These are phyloP conservation scores for Mallotus japonicus DNA, from an alignment of 441 rosid genomes.

Conservation along the genomic window DNA sequence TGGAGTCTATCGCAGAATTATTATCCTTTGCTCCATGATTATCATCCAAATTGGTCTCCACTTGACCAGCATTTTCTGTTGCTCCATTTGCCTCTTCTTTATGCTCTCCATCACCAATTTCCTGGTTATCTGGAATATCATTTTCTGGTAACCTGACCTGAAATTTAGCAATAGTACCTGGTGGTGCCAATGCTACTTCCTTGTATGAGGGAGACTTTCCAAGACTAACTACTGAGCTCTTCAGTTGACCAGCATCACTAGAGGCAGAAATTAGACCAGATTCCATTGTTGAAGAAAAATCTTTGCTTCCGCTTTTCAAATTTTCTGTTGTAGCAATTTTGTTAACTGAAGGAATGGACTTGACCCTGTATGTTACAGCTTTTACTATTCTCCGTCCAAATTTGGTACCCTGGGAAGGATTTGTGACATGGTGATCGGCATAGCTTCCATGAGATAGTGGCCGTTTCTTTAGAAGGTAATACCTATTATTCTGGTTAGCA, in stretches of 20 bases:
- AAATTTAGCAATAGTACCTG: conserved; percentile 74
- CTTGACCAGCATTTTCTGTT: conserved; percentile 35
- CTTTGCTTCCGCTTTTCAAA: conserved; percentile 39
- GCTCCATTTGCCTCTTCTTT: conserved; percentile 43
- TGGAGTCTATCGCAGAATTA: conserved; percentile 27
- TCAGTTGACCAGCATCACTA: conserved; percentile 40
- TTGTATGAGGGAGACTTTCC: conserved; percentile 97
- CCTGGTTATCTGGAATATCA: conserved; percentile 48
- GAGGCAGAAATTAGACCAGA: conserved; percentile 40
- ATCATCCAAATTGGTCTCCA: conserved; percentile 29
- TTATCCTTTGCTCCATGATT: conserved; percentile 36
- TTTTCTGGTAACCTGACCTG: conserved; percentile 56
- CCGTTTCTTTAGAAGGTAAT: conserved; percentile 69
- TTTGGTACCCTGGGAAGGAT: conserved; percentile 64
- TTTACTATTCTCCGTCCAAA: conserved; percentile 75
- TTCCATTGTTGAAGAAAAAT: conserved; percentile 43
- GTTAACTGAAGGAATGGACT: conserved; percentile 55
- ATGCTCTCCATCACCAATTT: conserved; percentile 29
- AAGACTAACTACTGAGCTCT: conserved; percentile 53
- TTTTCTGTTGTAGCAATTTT: conserved; percentile 41
- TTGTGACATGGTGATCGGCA: conserved; percentile 52
- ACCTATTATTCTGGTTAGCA: conserved; percentile 58
- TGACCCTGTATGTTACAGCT: conserved; percentile 84
- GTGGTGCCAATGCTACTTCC: conserved; percentile 97
- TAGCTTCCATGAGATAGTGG: conserved; percentile 64